A percentile compares a stretch with the other conserved stretches of the same genome.
Conservation (phyloP, 208 protist species). For the Wallacemonas sp. region DNA sequence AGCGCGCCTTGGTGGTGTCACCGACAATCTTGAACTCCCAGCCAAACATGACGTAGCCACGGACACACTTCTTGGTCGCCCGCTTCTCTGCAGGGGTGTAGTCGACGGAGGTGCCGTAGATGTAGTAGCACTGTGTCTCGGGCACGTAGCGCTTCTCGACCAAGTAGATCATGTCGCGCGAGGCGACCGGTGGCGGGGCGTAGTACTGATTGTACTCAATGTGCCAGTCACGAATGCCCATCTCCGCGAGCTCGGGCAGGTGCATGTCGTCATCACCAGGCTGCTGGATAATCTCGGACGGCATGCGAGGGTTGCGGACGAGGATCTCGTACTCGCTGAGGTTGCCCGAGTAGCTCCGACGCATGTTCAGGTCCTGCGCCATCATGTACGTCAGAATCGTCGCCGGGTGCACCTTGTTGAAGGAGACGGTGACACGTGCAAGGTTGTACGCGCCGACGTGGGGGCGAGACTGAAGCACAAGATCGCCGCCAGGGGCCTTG, state of each 20-base stretch:
- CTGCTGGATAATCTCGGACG: slow-evolving; percentile 20
- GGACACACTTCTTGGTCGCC: slow-evolving; percentile 42
- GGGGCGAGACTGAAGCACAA: slow-evolving; percentile 66
- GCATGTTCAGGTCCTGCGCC: slow-evolving; percentile 43
- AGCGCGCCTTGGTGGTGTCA: slow-evolving; percentile 53
- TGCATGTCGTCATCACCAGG: slow-evolving; percentile 39
- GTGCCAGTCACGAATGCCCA: slow-evolving; percentile 56
- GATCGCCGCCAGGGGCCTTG: slow-evolving; percentile 55
- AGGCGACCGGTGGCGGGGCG: slow-evolving; percentile 69
- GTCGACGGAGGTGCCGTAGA: slow-evolving; percentile 82
- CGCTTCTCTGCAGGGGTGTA: slow-evolving; percentile 26
- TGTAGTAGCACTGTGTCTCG: slow-evolving; percentile 64
- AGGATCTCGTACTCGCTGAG: slow-evolving; percentile 61
- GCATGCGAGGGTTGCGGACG: slow-evolving; percentile 46
- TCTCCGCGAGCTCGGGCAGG: slow-evolving; percentile 38
- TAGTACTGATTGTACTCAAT: slow-evolving; percentile 74
- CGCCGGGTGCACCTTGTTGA: slow-evolving; percentile 45
- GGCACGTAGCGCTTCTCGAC: slow-evolving; percentile 77
- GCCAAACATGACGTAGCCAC: slow-evolving; percentile 54
- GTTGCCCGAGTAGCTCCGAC: slow-evolving; percentile 70
- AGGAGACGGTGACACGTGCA: slow-evolving; percentile 67
- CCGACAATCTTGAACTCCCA: slow-evolving; percentile 62
- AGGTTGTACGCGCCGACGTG: slow-evolving; percentile 85
- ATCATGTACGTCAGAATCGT: slow-evolving; percentile 66
- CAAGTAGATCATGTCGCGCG: slow-evolving; percentile 73